Evolutionary conservation across 1,284 basidiomycete genomes (phyloP).

Genomic region (Ceratobasidium sp.): DNA sequence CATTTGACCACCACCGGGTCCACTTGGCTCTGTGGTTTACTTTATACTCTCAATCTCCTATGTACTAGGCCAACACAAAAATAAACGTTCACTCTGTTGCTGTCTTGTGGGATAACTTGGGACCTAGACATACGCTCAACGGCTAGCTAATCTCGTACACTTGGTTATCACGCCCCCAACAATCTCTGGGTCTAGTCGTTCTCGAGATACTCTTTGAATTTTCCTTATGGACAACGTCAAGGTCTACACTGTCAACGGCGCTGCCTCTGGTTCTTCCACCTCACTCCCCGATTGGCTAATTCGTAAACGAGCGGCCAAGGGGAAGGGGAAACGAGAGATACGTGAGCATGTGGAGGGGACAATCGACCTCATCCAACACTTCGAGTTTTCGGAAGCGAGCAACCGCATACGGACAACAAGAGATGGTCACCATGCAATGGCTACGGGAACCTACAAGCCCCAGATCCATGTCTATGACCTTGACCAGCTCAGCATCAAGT

Average conservation of each 20-base stretch:
- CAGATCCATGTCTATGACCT: conserved; percentile 97
- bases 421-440: conserved; percentile 92
- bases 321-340: conserved; percentile 70
- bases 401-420: conserved; percentile 90
- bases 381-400: conserved; percentile 97
- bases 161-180: neutral
- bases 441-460: conserved; percentile 98
- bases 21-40: neutral
- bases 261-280: conserved; percentile 81
- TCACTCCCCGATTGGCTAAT: conserved; percentile 91
- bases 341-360: conserved; percentile 78
- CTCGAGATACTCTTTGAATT: no score
- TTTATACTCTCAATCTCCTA: neutral
- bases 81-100: neutral
- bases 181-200: neutral
- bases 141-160: neutral
- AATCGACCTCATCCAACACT: conserved; percentile 92
- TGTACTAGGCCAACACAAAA: neutral
- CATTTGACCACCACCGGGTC: neutral
- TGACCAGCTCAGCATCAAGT: conserved; percentile 92
- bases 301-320: conserved; percentile 69
- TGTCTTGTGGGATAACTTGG: neutral
- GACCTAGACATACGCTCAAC: neutral
- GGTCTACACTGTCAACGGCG: conserved; percentile 92
- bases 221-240: conserved; percentile 62